These are phyloP conservation scores for Penicillium desertorum DNA, from an alignment of 495 filamentous ascomycete genomes.

Conservation along the genomic window DNA sequence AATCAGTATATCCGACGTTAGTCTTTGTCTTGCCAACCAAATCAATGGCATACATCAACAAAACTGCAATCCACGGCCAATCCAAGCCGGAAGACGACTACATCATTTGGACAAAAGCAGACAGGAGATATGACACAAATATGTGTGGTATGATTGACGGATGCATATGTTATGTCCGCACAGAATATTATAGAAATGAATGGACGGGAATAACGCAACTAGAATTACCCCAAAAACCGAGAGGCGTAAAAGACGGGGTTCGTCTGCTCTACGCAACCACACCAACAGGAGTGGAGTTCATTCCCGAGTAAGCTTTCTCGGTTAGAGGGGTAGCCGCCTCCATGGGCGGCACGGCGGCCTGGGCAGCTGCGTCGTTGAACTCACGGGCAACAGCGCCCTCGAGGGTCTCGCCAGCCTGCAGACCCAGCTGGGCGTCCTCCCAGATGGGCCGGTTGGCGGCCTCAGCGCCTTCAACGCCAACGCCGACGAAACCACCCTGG, in stretches of 20 bases:
- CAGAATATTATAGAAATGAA: conserved; percentile 10
- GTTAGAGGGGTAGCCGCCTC: conserved; percentile 33
- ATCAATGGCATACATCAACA: background rate
- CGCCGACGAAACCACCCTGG: conserved; percentile 89
- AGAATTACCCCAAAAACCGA: conserved; percentile 9
- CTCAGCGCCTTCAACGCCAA: conserved; percentile 66
- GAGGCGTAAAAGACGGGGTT: background rate
- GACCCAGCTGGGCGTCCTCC: conserved; percentile 81
- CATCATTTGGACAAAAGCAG: background rate
- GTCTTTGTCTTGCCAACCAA: background rate
- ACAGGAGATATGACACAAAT: conserved; percentile 4
- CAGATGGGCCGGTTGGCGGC: conserved; percentile 69
- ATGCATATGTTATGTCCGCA: conserved; percentile 11
- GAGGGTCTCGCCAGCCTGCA: conserved; percentile 48
- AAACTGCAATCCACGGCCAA: background rate
- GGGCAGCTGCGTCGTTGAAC: conserved; percentile 28
- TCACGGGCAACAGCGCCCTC: conserved; percentile 44
- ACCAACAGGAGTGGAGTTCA: conserved; percentile 33
- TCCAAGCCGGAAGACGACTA: background rate
- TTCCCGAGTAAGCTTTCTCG: conserved; percentile 25
- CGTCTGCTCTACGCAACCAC: conserved; percentile 33
- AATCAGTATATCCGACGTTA: background rate
- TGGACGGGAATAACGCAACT: conserved; percentile 13
- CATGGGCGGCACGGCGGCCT: conserved; percentile 22
- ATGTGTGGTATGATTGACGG: conserved; percentile 5